A percentile compares a stretch with the other conserved stretches of the same genome.
Evolutionary conservation across 1,139 yeast genomes (phyloP).

Genomic region (Zygoascus meyerae): DNA sequence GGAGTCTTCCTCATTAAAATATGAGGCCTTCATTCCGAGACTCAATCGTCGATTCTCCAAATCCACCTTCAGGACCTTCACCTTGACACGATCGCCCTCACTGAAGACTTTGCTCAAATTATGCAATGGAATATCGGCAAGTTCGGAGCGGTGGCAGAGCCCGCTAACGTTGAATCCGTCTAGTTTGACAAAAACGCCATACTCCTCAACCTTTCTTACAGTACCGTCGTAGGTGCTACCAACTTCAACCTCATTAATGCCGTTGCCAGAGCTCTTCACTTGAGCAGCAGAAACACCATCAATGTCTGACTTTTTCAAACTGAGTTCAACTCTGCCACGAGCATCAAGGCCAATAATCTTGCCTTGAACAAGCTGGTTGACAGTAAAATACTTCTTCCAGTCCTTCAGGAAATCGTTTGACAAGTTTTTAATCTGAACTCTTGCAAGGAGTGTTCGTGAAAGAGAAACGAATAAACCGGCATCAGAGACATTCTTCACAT

Average conservation of each 20-base stretch:
- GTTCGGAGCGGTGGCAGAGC: conserved; percentile 79
- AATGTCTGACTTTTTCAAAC: conserved; percentile 77
- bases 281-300: conserved; percentile 42
- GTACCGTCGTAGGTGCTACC: conserved; percentile 73
- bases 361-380: conserved; percentile 71
- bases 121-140: conserved; percentile 63
- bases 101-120: conserved; percentile 58
- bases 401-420: conserved; percentile 78
- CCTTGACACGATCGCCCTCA: conserved; percentile 86
- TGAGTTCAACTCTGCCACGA: conserved; percentile 57
- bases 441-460: conserved; percentile 67
- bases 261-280: conserved; percentile 34
- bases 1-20: conserved; percentile 48
- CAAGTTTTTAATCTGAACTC: conserved; percentile 74
- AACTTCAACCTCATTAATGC: conserved; percentile 47
- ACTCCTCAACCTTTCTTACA: conserved; percentile 71
- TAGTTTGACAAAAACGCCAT: conserved; percentile 82
- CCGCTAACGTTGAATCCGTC: conserved; percentile 78
- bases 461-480: conserved; percentile 76
- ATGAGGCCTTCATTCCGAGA: conserved; percentile 91
- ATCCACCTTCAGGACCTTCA: conserved; percentile 63
- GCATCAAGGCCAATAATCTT: conserved; percentile 62
- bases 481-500: conserved; percentile 66
- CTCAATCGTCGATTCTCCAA: conserved; percentile 65
- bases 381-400: conserved; percentile 73